Evolutionary conservation across 345 rosid species (phyloP).

Genomic region (Linum trigynum): DNA sequence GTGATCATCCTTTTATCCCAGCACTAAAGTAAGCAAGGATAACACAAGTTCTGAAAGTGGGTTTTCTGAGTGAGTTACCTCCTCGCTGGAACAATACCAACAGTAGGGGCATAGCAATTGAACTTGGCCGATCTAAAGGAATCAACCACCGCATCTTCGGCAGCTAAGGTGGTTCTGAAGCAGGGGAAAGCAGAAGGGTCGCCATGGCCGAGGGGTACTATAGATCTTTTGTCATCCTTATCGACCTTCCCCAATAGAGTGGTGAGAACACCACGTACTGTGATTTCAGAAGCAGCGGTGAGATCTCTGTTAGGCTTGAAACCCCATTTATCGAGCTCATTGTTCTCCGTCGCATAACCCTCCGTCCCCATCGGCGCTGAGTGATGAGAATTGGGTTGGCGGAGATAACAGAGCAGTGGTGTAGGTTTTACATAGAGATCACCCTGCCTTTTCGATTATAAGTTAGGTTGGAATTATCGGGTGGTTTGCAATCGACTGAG

Average conservation of each 20-base stretch:
- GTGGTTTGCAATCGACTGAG: too few relatives aligned
- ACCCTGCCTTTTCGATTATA: too few relatives aligned
- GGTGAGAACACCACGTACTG: conserved; percentile 35
- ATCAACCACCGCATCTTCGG: conserved; percentile 48
- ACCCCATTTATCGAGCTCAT: conserved; percentile 14
- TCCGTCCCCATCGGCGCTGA: neutral
- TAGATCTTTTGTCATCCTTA: conserved; percentile 25
- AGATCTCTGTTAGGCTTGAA: conserved; percentile 27
- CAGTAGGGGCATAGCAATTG: conserved; percentile 39
- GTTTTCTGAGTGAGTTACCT: conserved; percentile 21
- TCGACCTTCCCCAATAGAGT: conserved; percentile 31
- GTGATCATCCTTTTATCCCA: too few relatives aligned
- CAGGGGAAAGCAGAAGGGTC: conserved; percentile 59
- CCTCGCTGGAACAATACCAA: conserved; percentile 52
- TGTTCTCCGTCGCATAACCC: conserved; percentile 11
- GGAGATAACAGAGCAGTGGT: neutral
- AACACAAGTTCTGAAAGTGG: too few relatives aligned
- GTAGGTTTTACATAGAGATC: too few relatives aligned
- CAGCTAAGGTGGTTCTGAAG: conserved; percentile 40
- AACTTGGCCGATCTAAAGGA: conserved; percentile 41
- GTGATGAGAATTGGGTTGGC: neutral
- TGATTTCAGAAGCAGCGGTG: conserved; percentile 16
- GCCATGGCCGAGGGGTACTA: conserved; percentile 58
- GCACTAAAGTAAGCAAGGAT: too few relatives aligned
- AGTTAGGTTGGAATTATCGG: too few relatives aligned